Conservation (phyloP, 805 yeast genomes). For the Huiozyma naganishii region DNA sequence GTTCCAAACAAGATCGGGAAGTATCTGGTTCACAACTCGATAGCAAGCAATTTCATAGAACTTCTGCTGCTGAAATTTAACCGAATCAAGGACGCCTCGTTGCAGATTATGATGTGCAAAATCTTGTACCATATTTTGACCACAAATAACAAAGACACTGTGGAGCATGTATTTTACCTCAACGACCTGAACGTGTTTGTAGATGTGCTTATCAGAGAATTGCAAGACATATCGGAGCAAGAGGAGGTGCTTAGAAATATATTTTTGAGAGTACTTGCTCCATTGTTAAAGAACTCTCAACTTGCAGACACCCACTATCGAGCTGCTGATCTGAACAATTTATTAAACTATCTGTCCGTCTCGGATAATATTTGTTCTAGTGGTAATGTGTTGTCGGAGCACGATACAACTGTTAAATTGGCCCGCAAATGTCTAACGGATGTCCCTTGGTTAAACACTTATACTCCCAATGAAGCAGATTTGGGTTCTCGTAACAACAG, state of each 20-base stretch:
- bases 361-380: conserved; percentile 19
- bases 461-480: background rate
- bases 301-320: conserved; percentile 49
- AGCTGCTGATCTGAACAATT: conserved; percentile 38
- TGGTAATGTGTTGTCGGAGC: conserved; percentile 15
- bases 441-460: conserved; percentile 26
- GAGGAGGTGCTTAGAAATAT: conserved; percentile 53
- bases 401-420: conserved; percentile 32
- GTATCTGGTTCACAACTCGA: conserved; percentile 35
- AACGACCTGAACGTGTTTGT: conserved; percentile 78
- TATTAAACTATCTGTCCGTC: conserved; percentile 37
- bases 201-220: conserved; percentile 73
- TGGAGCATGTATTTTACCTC: conserved; percentile 61
- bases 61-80: conserved; percentile 67
- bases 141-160: conserved; percentile 33
- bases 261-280: conserved; percentile 63
- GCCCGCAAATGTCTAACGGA: conserved; percentile 30
- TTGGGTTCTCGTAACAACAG: background rate
- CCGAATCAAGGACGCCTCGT: conserved; percentile 55
- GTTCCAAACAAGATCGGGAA: conserved; percentile 44
- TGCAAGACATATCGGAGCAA: conserved; percentile 54
- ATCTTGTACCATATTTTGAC: conserved; percentile 66
- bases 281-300: conserved; percentile 58
- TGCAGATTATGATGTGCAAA: conserved; percentile 72
- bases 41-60: conserved; percentile 49